Evolutionary conservation across 1,284 basidiomycete genomes (phyloP), one percentile per base, ranked within the genome.

Genomic region (Coniophora puteana): DNA sequence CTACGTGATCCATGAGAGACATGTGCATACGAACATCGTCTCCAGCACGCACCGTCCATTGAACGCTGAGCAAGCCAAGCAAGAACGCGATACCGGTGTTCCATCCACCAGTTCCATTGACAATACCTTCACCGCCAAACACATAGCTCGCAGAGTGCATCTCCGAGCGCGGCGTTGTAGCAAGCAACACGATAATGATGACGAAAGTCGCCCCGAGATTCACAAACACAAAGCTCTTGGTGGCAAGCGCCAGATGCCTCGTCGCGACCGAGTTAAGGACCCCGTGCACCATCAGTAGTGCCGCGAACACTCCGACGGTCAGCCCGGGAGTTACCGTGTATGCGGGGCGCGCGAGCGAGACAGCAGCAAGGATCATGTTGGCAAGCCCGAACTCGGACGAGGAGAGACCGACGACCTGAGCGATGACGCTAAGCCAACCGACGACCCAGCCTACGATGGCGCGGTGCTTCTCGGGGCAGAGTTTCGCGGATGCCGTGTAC

Each of bases 301-400:
- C 89, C 3, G 70, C 65, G 55, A 87, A 90, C 8, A 93, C 69
- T 10, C 87, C 87, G 29, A 93, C 87, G 11, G 77, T 72, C 63
- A 85, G 87, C 37, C 76, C 83, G 51, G 58, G 37, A 1, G 58
- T 57, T 16, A 61, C 47, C 7, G 12, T 12, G 20, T 45, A 53
- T 3, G 24, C 20, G 21, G 13, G 17, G 18, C 46, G 44, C 10
- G 48, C 39, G 36, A 59, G 20, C 4, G 47, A 55, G 14, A 78
- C 81, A 1, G 87, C 90, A 11, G 85, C 83, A 66, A 88, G 84
- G 48, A 95, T 93, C 93, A 95, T 94, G 57, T 80, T 78, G 21
- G 87, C 76, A 17, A 96, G 72, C 42, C 92, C 93, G 55, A 89
- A 95, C 62, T 94, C 93, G 2, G 90, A 93, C 2, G 88, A 91